A percentile compares a stretch with the other conserved stretches of the same genome.
phyloP scores from a whole-genome alignment of 768 basidiomycete genomes.

The Sporobolomyces roseus region DNA sequence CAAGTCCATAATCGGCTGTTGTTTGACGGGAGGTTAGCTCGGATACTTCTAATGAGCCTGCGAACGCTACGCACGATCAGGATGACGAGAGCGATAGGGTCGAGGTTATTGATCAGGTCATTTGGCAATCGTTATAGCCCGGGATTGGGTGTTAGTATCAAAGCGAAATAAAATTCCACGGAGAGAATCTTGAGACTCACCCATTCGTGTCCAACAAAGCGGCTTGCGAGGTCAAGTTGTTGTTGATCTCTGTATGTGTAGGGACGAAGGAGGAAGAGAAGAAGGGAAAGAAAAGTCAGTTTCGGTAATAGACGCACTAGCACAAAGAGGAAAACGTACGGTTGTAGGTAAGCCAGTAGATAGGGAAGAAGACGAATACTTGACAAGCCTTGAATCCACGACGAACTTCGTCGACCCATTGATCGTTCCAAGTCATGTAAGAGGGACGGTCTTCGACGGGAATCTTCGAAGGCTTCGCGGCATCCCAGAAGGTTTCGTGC shows the following conservation, averaged over 20 bases:
- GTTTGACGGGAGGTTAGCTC: too few relatives aligned
- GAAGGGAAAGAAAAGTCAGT: background rate
- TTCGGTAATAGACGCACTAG: background rate
- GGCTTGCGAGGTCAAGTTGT: constrained; percentile 47
- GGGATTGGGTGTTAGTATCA: too few relatives aligned
- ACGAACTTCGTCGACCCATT: constrained; percentile 46
- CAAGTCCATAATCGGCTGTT: constrained; percentile 46
- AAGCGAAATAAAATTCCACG: too few relatives aligned
- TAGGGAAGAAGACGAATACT: constrained; percentile 46
- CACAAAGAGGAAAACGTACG: too few relatives aligned
- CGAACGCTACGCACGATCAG: too few relatives aligned
- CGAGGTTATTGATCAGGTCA: constrained; percentile 47
- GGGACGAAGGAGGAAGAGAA: background rate
- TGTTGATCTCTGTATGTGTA: background rate
- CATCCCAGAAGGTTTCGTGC: constrained; percentile 43
- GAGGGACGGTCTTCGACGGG: constrained; percentile 38
- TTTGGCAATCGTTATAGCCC: too few relatives aligned
- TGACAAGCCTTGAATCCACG: constrained; percentile 48
- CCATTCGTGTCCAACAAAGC: constrained; percentile 46
- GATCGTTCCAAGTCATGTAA: constrained; percentile 46
- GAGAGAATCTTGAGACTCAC: too few relatives aligned
- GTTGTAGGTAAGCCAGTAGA: constrained; percentile 41
- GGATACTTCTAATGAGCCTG: too few relatives aligned
- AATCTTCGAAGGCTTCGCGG: constrained; percentile 40
- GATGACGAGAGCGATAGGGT: constrained; percentile 47